These are phyloP conservation scores for Plicaturopsis crispa DNA, from an alignment of 768 basidiomycete species.

Conservation along the genomic window DNA sequence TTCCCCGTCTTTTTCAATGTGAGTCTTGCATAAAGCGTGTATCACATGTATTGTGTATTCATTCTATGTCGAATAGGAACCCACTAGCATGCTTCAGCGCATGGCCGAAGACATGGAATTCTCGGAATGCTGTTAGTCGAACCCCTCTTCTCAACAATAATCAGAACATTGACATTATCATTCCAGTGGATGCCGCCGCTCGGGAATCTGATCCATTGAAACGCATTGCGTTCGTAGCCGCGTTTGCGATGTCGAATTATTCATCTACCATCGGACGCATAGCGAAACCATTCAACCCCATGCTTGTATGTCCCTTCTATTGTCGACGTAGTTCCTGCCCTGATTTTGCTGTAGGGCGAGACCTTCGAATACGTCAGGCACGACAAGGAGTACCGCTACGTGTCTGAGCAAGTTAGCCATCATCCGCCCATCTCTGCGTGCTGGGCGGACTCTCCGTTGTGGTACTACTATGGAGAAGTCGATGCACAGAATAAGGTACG, in stretches of 20 bases:
- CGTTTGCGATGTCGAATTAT: constrained; percentile 98
- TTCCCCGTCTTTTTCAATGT: constrained; percentile 94
- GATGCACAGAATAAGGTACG: too few species aligned
- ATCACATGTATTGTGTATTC: too few species aligned
- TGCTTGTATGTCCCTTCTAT: constrained; percentile 53
- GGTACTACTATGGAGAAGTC: constrained; percentile 90
- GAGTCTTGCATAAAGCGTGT: too few species aligned
- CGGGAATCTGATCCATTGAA: constrained; percentile 68
- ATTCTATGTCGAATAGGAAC: constrained; percentile 17
- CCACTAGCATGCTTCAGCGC: constrained; percentile 93
- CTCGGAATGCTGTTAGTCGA: constrained; percentile 73
- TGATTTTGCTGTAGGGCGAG: constrained; percentile 49
- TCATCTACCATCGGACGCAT: constrained; percentile 94
- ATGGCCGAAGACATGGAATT: constrained; percentile 99
- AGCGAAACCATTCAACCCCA: constrained; percentile 95
- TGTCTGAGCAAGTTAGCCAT: constrained; percentile 96
- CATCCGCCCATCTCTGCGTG: constrained; percentile 97
- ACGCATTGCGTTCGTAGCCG: constrained; percentile 87
- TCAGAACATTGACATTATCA: too few species aligned
- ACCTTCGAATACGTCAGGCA: constrained; percentile 90
- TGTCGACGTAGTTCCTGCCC: not conserved
- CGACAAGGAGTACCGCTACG: constrained; percentile 85
- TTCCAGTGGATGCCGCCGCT: constrained; percentile 76
- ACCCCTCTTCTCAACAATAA: constrained; percentile 3
- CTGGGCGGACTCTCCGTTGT: constrained; percentile 84